Conservation (phyloP, 2,329 filamentous ascomycete genomes). For the Pseudomassariella vexata region DNA sequence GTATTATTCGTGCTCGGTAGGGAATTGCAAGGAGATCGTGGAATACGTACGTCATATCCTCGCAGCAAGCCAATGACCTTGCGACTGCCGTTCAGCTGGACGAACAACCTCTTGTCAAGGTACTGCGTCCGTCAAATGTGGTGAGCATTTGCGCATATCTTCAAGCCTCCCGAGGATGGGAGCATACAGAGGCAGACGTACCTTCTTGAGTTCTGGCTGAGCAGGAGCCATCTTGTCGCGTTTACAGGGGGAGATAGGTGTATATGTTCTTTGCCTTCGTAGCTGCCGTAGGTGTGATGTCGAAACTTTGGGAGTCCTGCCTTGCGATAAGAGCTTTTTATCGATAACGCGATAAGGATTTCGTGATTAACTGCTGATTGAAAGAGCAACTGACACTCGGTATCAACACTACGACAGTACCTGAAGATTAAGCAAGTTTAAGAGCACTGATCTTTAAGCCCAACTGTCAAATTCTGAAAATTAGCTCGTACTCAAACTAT, state of each 20-base stretch:
- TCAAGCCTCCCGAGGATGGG: not conserved
- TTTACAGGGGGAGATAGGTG: not conserved
- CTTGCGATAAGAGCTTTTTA: too few relatives aligned
- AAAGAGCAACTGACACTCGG: too few relatives aligned
- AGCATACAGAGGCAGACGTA: constrained; percentile 30
- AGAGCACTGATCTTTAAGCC: too few relatives aligned
- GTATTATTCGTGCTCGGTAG: not conserved
- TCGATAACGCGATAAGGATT: too few relatives aligned
- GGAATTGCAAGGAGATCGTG: not conserved
- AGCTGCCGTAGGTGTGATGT: too few relatives aligned
- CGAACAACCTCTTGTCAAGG: constrained; percentile 97
- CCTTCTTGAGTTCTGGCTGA: constrained; percentile 98
- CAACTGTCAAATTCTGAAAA: too few relatives aligned
- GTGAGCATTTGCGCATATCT: constrained; percentile 7
- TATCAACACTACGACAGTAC: too few relatives aligned
- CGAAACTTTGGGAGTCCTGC: too few relatives aligned
- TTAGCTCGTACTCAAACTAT: too few relatives aligned
- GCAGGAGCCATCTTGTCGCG: constrained; percentile 82
- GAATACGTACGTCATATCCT: constrained; percentile 79
- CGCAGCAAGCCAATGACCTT: constrained; percentile 93
- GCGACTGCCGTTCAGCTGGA: constrained; percentile 94
- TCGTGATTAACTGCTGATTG: too few relatives aligned
- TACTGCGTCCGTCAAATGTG: constrained; percentile 60
- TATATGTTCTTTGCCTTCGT: too few relatives aligned
- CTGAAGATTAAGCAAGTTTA: too few relatives aligned